Evolutionary conservation across 176 grass and related monocot genomes (phyloP), one percentile per base, ranked within the genome.

Genomic region (Carex littledalei): DNA sequence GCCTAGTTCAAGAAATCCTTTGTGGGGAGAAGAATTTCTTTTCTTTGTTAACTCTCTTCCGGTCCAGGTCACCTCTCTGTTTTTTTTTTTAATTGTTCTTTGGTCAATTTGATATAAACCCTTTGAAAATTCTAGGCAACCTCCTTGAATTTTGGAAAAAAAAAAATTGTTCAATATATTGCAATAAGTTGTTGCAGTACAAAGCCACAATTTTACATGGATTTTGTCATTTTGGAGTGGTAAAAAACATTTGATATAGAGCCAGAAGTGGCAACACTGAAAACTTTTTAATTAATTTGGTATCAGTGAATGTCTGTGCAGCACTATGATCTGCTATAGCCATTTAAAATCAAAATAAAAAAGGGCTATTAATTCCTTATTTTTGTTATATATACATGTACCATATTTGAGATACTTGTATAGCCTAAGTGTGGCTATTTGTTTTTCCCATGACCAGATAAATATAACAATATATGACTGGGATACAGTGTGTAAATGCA

Each of bases 1-100:
- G 55, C 91, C 93, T 60, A 94, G 90, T 86, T 85, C 73, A 6
- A 98, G 90, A 79, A 93, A 98, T 41, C 96, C 93, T 65, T 83
- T 98, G 55, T 95, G 96, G 96, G 96, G 91, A 56, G 93, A 98
- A 85, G 90, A 87, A 69, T 98, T 95, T 86, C 91, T 90, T 78
- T 95, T 94, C 90, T 85, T 93, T 13, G 90, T 93, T 78, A 15
- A 84, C 29, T 84, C 91, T 34, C 90, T 98, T 20, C 93, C 96
- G 21, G 88, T 83, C 8, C 88, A 98, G 96, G 96, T 98, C 39
- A 62, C 50, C 20, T 68, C 21, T 86, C n/a, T 81, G 18, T 18
- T 26, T 2, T 67, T 84, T 65, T 84, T 26, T 81, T 74, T 63
- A 21, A 81, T 59, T 34, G 34, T 31, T 61, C n/a, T 39, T 3